These are phyloP conservation scores for Austroboletus eburneus DNA, from an alignment of 768 basidiomycete species.

Conservation along the genomic window DNA sequence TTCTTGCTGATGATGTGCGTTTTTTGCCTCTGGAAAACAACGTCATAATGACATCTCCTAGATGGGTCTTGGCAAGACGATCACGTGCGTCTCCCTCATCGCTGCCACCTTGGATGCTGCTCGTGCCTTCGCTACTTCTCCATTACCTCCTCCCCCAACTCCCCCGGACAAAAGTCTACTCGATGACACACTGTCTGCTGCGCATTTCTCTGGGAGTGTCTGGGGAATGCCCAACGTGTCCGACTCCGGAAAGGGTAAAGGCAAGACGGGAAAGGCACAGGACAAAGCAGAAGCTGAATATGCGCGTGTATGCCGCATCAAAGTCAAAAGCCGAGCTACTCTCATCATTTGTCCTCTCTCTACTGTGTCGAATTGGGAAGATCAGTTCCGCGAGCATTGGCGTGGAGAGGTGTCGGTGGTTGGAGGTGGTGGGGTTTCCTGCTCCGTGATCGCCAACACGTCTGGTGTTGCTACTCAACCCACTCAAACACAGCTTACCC, in stretches of 20 bases:
- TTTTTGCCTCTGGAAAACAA: constrained; percentile 5
- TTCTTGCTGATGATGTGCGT: constrained; percentile 95
- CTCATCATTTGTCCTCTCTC: constrained; percentile 96
- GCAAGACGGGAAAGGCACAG: constrained; percentile 59
- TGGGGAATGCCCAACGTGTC: constrained; percentile 76
- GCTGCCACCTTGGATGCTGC: constrained; percentile 79
- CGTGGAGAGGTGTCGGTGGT: constrained; percentile 78
- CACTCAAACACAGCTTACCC: constrained; percentile 31
- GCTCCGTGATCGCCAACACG: constrained; percentile 28
- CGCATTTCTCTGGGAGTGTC: constrained; percentile 73
- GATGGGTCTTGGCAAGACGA: constrained; percentile 99
- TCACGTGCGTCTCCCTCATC: constrained; percentile 91
- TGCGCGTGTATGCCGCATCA: constrained; percentile 69
- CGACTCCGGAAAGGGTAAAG: constrained; percentile 50
- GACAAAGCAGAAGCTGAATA: constrained; percentile 72
- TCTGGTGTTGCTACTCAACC: constrained; percentile 36
- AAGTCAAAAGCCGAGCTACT: constrained; percentile 81
- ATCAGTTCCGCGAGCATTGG: constrained; percentile 98
- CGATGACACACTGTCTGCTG: constrained; percentile 37
- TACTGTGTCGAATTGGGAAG: constrained; percentile 98
- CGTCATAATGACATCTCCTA: constrained; percentile 31
- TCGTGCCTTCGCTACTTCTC: constrained; percentile 54
- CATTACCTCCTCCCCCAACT: constrained; percentile 43
- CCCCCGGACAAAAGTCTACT: constrained; percentile 34
- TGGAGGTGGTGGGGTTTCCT: constrained; percentile 61